Percentiles rank a stretch among this genome's conserved stretches.
phyloP scores from a whole-genome alignment of 2,329 filamentous ascomycete genomes.

The Fusarium sp. region DNA sequence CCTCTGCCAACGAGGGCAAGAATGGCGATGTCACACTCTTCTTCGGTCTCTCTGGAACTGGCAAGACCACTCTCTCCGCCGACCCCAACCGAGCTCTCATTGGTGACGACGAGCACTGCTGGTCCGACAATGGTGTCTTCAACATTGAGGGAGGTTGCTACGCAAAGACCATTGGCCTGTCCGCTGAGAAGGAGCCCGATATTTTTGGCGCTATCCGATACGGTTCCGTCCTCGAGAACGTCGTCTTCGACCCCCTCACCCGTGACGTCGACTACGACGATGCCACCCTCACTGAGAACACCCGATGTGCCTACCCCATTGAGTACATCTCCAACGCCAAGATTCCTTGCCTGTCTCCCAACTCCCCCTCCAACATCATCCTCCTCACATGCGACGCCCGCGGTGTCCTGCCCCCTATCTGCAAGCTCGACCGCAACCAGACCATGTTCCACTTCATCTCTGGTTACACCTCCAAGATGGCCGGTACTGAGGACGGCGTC shows the following conservation, averaged over 20 bases:
- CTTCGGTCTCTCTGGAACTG: constrained; percentile 98
- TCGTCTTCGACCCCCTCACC: constrained; percentile 92
- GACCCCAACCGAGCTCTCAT: constrained; percentile 97
- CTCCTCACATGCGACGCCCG: constrained; percentile 97
- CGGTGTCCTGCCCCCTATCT: constrained; percentile 96
- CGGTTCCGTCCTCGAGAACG: constrained; percentile 97
- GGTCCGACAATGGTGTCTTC: constrained; percentile 96
- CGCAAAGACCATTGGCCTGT: constrained; percentile 97
- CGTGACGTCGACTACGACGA: constrained; percentile 97
- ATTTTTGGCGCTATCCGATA: constrained; percentile 96
- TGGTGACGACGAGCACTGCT: constrained; percentile 99
- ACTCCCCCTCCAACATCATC: constrained; percentile 96
- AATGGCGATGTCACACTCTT: constrained; percentile 97
- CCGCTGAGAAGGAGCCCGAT: constrained; percentile 98
- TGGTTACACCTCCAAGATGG: constrained; percentile 99
- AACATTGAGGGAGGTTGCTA: constrained; percentile 99
- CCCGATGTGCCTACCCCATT: constrained; percentile 96
- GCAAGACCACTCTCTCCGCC: constrained; percentile 97
- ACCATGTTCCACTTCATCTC: constrained; percentile 99
- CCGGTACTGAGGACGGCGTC: constrained; percentile 95
- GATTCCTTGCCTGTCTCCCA: constrained; percentile 89
- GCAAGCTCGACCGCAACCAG: constrained; percentile 92
- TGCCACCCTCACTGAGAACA: constrained; percentile 95
- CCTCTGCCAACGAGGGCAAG: constrained; percentile 96
- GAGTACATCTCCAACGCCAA: constrained; percentile 99